Evolutionary conservation across 1,284 basidiomycete genomes (phyloP).

Genomic region (Ustilago curta): DNA sequence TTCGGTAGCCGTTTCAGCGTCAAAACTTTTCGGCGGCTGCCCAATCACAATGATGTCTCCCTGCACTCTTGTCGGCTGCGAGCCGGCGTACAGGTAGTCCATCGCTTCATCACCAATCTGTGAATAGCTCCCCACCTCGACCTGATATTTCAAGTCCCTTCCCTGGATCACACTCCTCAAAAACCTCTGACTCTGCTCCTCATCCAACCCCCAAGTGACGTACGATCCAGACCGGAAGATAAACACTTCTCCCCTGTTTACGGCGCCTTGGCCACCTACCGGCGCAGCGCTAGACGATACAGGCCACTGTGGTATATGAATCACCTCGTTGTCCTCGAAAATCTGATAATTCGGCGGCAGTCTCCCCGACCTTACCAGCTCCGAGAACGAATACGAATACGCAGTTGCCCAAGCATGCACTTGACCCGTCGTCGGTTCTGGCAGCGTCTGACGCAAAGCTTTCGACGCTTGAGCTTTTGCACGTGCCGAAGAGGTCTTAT

Average conservation of each 20-base stretch:
- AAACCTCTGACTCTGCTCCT: slow-evolving; percentile 57
- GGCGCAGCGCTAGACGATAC: slow-evolving; percentile 5
- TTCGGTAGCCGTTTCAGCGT: slow-evolving; percentile 20
- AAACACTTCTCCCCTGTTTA: slow-evolving; percentile 59
- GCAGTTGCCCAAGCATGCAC: slow-evolving; percentile 65
- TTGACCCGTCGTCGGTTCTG: slow-evolving; percentile 49
- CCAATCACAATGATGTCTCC: slow-evolving; percentile 67
- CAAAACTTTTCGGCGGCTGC: slow-evolving; percentile 47
- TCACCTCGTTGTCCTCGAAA: slow-evolving; percentile 65
- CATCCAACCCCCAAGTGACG: slow-evolving; percentile 65
- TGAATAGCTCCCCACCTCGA: slow-evolving; percentile 52
- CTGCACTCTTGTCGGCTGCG: slow-evolving; percentile 61
- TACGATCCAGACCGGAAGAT: slow-evolving; percentile 65
- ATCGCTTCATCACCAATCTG: slow-evolving; percentile 66
- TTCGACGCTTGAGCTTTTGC: slow-evolving; percentile 50
- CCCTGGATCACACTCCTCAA: slow-evolving; percentile 56
- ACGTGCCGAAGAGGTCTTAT: slow-evolving; percentile 44
- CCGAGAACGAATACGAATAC: slow-evolving; percentile 59
- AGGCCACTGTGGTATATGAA: slow-evolving; percentile 65
- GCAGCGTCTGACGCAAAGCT: slow-evolving; percentile 41
- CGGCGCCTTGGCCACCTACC: background rate
- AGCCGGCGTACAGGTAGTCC: slow-evolving; percentile 60
- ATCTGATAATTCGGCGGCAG: slow-evolving; percentile 57
- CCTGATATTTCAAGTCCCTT: slow-evolving; percentile 28
- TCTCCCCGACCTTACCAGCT: slow-evolving; percentile 48